Conservation (phyloP, 306 rosid genomes). For the Sicyos edulis region DNA sequence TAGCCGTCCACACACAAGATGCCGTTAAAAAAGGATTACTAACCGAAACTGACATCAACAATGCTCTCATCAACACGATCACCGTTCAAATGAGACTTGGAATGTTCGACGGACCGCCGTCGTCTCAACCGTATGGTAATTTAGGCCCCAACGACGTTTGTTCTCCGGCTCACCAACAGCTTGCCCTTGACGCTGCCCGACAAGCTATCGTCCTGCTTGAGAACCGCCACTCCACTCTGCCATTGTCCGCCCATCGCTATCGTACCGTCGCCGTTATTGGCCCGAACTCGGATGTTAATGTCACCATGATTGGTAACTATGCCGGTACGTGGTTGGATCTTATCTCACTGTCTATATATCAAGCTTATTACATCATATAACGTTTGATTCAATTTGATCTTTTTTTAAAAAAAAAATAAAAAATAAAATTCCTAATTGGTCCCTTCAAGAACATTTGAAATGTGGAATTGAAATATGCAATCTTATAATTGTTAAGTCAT, state of each 20-base stretch:
- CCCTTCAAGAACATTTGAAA: too few species aligned
- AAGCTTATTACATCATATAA: background rate
- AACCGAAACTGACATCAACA: conserved; percentile 41
- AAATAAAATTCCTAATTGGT: too few species aligned
- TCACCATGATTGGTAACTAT: conserved; percentile 78
- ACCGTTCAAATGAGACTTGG: conserved; percentile 85
- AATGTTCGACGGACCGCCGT: conserved; percentile 69
- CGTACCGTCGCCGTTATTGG: conserved; percentile 74
- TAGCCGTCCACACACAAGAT: conserved; percentile 55
- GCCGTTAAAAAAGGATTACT: conserved; percentile 67
- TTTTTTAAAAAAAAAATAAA: too few species aligned
- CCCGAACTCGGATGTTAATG: conserved; percentile 65
- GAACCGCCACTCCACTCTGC: conserved; percentile 51
- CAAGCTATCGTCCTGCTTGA: conserved; percentile 87
- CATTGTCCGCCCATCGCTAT: conserved; percentile 45
- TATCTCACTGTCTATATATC: background rate
- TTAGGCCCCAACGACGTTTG: conserved; percentile 81
- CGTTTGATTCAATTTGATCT: too few species aligned
- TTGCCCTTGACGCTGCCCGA: conserved; percentile 70
- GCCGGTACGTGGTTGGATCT: conserved; percentile 43
- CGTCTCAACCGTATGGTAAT: conserved; percentile 43
- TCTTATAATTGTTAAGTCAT: too few species aligned
- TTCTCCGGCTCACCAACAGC: conserved; percentile 52
- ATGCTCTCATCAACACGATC: conserved; percentile 57
- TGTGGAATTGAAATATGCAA: too few species aligned